A percentile compares a stretch with the other conserved stretches of the same genome.
These are phyloP conservation scores for Candida nemodendra DNA, from an alignment of 805 yeast species.

Conservation along the genomic window DNA sequence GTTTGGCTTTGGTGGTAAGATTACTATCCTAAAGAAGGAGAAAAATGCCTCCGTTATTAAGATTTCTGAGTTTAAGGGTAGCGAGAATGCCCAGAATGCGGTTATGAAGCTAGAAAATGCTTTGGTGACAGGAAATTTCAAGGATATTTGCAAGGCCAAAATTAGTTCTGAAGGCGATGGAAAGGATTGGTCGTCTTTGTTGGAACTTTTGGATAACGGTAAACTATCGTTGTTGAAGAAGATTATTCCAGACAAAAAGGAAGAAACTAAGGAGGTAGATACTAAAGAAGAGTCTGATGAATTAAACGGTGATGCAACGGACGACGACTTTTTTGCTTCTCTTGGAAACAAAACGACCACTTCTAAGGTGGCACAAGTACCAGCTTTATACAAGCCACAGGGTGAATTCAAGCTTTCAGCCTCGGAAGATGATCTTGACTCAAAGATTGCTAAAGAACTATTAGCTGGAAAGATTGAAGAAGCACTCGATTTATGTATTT, in stretches of 20 bases:
- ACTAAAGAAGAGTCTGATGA: constrained; percentile 13
- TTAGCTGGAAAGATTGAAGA: constrained; percentile 59
- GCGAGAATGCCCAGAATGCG: constrained; percentile 34
- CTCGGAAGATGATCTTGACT: constrained; percentile 35
- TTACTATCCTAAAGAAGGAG: constrained; percentile 49
- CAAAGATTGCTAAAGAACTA: constrained; percentile 50
- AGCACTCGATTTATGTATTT: constrained; percentile 69
- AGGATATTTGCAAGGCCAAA: constrained; percentile 54
- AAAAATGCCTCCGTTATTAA: constrained; percentile 40
- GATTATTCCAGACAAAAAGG: constrained; percentile 21
- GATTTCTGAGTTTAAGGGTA: constrained; percentile 35
- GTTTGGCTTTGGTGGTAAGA: constrained; percentile 93
- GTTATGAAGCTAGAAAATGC: constrained; percentile 52
- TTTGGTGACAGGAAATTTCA: constrained; percentile 52
- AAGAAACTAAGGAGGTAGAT: constrained; percentile 15
- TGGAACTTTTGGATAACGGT: constrained; percentile 50
- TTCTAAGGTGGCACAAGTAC: no score
- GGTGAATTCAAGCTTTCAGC: constrained; percentile 49
- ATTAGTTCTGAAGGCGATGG: constrained; percentile 35
- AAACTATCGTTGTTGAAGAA: constrained; percentile 49
- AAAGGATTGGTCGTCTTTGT: constrained; percentile 64
- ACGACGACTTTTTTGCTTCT: constrained; percentile 41
- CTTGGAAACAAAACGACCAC: constrained; percentile 22
- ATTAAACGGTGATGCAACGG: constrained; percentile 20
- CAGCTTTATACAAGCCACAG: constrained; percentile 41